Percentiles rank a stretch among this genome's conserved stretches.
phyloP scores from a whole-genome alignment of 768 basidiomycete genomes.

The Sarcomyxa edulis region DNA sequence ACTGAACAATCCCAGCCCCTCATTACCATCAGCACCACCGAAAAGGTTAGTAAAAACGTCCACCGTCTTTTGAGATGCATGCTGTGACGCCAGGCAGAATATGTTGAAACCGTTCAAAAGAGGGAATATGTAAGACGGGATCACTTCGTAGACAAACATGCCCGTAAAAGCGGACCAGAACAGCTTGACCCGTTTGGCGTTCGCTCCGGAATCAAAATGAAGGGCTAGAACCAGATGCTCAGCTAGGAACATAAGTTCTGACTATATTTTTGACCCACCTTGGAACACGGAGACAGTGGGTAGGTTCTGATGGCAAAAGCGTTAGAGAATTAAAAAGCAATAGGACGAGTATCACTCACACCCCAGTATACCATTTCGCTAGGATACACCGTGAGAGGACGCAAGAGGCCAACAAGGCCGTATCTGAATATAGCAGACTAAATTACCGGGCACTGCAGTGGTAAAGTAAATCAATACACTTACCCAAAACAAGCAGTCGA shows the following conservation, averaged over 20 bases:
- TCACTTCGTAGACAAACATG: slow-evolving; percentile 49
- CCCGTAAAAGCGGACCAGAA: slow-evolving; percentile 47
- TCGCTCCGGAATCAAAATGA: slow-evolving; percentile 40
- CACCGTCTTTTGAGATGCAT: slow-evolving; percentile 33
- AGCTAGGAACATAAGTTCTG: neutral
- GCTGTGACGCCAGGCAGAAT: slow-evolving; percentile 56
- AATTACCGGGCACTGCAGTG: neutral
- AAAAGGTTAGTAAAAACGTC: slow-evolving; percentile 58
- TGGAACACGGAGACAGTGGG: slow-evolving; percentile 59
- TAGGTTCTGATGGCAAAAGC: slow-evolving; percentile 31
- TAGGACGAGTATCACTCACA: slow-evolving; percentile 24
- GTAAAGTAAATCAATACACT: slow-evolving; percentile 6
- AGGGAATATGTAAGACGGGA: slow-evolving; percentile 59
- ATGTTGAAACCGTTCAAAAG: slow-evolving; percentile 55
- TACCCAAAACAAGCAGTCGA: slow-evolving; percentile 62
- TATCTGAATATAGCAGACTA: slow-evolving; percentile 30
- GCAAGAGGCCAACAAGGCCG: slow-evolving; percentile 53
- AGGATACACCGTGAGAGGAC: slow-evolving; percentile 55
- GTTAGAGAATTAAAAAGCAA: neutral
- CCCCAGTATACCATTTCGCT: slow-evolving; percentile 62
- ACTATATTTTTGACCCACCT: slow-evolving; percentile 29
- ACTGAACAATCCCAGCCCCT: slow-evolving; percentile 57
- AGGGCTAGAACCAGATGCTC: slow-evolving; percentile 27
- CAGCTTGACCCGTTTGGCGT: slow-evolving; percentile 42
- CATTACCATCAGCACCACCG: slow-evolving; percentile 62